Base-by-base conservation (phyloP, 805 yeast genomes). In the Myxozyma geophila region DNA sequence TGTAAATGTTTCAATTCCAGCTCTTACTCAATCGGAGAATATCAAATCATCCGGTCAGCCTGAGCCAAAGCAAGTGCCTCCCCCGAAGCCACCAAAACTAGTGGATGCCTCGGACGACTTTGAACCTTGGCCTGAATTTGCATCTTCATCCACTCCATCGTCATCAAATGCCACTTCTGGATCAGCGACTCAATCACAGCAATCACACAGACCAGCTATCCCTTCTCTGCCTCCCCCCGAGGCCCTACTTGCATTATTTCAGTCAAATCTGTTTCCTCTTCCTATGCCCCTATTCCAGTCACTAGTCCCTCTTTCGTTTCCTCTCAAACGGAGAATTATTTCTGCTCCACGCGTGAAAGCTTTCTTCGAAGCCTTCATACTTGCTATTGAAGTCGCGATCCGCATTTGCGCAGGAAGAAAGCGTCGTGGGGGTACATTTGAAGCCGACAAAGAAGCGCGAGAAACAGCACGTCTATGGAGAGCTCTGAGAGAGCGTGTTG, bases 381-480 rank as follows among this genome's bases (percentile, higher is more conserved):
- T 43, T 19, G 69, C 63, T 7, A 58, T 52, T 8, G 59, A 64
- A 41, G 64, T 66, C 46, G 68, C 69, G 13, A 47, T 58, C 10
- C 67, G 69, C 10, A 66, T 66, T 37, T 60, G 68, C 41, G 69
- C 69, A 6, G 69, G 69, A 6, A 60, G 69, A 2, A 59, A 51
- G 19, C 69, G 69, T 5, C 69, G 69, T 6, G 59, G 57, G 3
- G 59, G 60, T 7, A 43, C 21, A 12, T 62, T 60, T 23, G 69
- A 66, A 13, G 69, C 69, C 21, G 69, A 66, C 39, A 52, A 59
- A 19, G 69, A 66, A 47, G 67, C 69, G 10, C 58, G 69, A 9
- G 67, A 66, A 43, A 46, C 55, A 5, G 67, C 67, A 6, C 50
- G 69, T 15, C 28, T 37, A 37, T 66, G 69, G 69, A 51, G 64